These are phyloP conservation scores for Ascochyta koolunga DNA, from an alignment of 2,329 filamentous ascomycete species.

Conservation along the genomic window DNA sequence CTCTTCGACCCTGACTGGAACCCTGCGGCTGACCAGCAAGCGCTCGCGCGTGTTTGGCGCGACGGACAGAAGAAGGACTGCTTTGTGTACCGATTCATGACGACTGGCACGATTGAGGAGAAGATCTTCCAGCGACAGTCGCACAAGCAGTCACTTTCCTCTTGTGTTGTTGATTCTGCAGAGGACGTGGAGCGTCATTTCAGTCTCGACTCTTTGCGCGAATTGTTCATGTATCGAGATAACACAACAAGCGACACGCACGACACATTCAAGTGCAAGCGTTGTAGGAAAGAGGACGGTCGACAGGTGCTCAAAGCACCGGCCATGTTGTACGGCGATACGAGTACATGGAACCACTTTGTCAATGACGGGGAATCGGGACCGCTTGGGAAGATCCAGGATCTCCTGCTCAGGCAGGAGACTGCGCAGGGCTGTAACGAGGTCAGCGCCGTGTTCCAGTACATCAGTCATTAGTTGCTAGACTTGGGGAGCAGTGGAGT, in stretches of 20 bases:
- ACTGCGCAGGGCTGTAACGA: conserved; percentile 66
- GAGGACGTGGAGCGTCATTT: conserved; percentile 98
- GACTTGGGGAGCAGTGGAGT: background rate
- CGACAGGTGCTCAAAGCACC: conserved; percentile 87
- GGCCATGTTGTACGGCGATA: conserved; percentile 96
- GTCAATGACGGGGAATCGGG: conserved; percentile 72
- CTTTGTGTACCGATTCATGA: conserved; percentile 99
- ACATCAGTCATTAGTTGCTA: conserved; percentile 75
- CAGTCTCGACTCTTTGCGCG: conserved; percentile 84
- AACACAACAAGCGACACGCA: conserved; percentile 92
- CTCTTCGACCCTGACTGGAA: conserved; percentile 97
- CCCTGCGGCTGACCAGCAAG: conserved; percentile 95
- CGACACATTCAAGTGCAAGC: conserved; percentile 98
- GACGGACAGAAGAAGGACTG: conserved; percentile 99
- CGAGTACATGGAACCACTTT: conserved; percentile 99
- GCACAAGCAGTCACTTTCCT: conserved; percentile 96
- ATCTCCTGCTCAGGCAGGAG: conserved; percentile 88
- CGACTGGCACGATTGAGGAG: conserved; percentile 96
- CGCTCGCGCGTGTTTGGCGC: conserved; percentile 95
- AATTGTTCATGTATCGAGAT: conserved; percentile 90
- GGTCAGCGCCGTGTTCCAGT: conserved; percentile 96
- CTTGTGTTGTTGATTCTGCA: conserved; percentile 92
- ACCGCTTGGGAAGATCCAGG: conserved; percentile 81
- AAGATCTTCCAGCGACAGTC: conserved; percentile 99
- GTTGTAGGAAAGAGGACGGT: conserved; percentile 82